Evolutionary conservation across 2,329 filamentous ascomycete genomes (phyloP).

Genomic region (Epicoccum nigrum): DNA sequence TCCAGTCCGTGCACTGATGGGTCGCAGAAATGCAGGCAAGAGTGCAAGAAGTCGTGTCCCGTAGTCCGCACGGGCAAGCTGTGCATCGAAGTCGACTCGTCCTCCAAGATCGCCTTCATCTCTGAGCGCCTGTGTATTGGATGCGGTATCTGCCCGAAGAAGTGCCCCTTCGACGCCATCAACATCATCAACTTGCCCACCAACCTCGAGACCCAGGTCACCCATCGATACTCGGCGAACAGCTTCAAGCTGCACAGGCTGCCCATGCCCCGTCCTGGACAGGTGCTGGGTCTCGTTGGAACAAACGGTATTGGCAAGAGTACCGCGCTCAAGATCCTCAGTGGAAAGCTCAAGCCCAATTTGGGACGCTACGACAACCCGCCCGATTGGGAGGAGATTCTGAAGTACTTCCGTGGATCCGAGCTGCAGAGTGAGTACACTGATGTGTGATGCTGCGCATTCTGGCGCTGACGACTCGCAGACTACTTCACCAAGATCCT

Average conservation of each 20-base stretch:
- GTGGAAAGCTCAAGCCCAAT: constrained; percentile 98
- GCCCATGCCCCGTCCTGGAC: constrained; percentile 92
- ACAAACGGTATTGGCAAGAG: constrained; percentile 99
- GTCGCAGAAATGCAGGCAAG: constrained; percentile 92
- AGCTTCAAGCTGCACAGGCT: constrained; percentile 99
- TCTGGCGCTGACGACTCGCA: constrained; percentile 46
- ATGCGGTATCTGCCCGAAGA: constrained; percentile 99
- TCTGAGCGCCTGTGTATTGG: constrained; percentile 95
- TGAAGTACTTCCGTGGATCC: constrained; percentile 97
- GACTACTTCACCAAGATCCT: constrained; percentile 99
- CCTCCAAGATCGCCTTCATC: constrained; percentile 96
- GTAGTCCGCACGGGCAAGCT: constrained; percentile 97
- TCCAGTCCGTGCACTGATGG: constrained; percentile 25
- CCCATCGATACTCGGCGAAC: constrained; percentile 98
- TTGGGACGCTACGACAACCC: constrained; percentile 93
- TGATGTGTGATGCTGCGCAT: not conserved
- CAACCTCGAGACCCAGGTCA: constrained; percentile 97
- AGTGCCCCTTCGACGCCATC: constrained; percentile 97
- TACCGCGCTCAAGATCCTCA: constrained; percentile 98
- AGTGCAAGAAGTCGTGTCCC: constrained; percentile 98
- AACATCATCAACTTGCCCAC: constrained; percentile 99
- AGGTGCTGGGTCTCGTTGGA: constrained; percentile 94
- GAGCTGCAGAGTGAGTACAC: constrained; percentile 85
- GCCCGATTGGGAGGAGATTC: constrained; percentile 98
- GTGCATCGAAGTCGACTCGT: constrained; percentile 89